These are phyloP conservation scores for Avena insularis DNA, from an alignment of 176 grass and related monocot genomes.

Conservation along the genomic window DNA sequence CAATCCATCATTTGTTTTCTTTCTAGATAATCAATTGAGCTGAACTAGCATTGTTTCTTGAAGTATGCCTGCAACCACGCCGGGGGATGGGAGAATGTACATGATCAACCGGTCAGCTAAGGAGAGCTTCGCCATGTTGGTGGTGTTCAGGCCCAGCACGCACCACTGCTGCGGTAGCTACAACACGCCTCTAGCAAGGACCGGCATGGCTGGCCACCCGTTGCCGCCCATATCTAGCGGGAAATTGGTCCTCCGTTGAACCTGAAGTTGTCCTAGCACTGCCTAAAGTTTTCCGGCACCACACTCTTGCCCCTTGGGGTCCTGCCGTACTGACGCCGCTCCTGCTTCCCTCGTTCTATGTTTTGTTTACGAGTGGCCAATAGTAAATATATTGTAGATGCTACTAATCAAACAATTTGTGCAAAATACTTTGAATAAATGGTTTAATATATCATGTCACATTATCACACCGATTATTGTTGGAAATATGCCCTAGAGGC, in stretches of 20 bases:
- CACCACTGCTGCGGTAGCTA: conserved; percentile 68
- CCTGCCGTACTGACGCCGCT: conserved; percentile 5
- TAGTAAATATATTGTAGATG: too few species aligned
- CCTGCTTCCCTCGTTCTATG: too few species aligned
- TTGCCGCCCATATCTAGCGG: conserved; percentile 44
- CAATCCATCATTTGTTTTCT: not conserved
- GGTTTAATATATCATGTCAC: too few species aligned
- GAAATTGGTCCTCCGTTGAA: conserved; percentile 63
- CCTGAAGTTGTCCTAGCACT: conserved; percentile 62
- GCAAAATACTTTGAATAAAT: too few species aligned
- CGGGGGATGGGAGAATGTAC: not conserved
- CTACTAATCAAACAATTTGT: too few species aligned
- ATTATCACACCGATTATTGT: too few species aligned
- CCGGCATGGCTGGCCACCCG: conserved; percentile 35
- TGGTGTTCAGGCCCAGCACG: conserved; percentile 40
- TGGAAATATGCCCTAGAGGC: too few species aligned
- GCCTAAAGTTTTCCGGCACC: conserved; percentile 63
- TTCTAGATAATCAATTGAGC: not conserved
- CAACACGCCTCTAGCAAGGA: conserved; percentile 44
- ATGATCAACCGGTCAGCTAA: not conserved
- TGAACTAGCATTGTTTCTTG: not conserved
- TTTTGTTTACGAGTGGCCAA: too few species aligned
- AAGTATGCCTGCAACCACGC: not conserved
- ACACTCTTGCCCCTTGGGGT: conserved; percentile 50
- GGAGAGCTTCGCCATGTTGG: not conserved